Percentiles rank a stretch among this genome's conserved stretches.
phyloP scores from a whole-genome alignment of 139 green algal species.

The Chlamydomonas sp. region DNA sequence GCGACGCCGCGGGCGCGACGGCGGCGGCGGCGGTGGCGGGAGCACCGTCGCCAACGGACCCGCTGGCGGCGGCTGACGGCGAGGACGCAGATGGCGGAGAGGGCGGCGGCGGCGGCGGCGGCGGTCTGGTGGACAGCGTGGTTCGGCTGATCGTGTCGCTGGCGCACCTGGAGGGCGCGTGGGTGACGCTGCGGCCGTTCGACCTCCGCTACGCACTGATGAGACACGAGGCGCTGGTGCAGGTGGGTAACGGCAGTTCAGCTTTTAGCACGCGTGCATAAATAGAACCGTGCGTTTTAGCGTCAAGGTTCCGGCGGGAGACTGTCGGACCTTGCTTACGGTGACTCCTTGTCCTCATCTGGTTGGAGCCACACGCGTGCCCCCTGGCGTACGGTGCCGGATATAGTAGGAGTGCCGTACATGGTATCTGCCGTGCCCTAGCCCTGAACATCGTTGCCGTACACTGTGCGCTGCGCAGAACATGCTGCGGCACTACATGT shows the following conservation, averaged over 20 bases:
- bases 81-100: background rate
- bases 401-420: too few relatives aligned
- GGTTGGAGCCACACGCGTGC: background rate
- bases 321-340: too few relatives aligned
- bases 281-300: too few relatives aligned
- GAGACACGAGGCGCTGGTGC: constrained; percentile 58
- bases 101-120: constrained; percentile 11
- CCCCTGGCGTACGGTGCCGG: background rate
- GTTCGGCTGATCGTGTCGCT: constrained; percentile 70
- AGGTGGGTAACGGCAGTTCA: constrained; percentile 47
- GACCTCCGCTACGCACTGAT: constrained; percentile 71
- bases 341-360: too few relatives aligned
- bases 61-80: background rate
- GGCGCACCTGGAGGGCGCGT: constrained; percentile 81
- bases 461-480: background rate
- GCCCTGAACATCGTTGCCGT: too few relatives aligned
- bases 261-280: background rate
- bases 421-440: too few relatives aligned
- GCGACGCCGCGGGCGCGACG: background rate
- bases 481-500: constrained; percentile 69
- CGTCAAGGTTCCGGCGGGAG: too few relatives aligned
- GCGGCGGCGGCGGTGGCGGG: background rate
- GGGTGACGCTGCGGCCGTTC: constrained; percentile 68
- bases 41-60: background rate
- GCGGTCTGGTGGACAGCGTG: constrained; percentile 37